Base-by-base conservation (phyloP, 345 rosid species). In the Turnera subulata region DNA sequence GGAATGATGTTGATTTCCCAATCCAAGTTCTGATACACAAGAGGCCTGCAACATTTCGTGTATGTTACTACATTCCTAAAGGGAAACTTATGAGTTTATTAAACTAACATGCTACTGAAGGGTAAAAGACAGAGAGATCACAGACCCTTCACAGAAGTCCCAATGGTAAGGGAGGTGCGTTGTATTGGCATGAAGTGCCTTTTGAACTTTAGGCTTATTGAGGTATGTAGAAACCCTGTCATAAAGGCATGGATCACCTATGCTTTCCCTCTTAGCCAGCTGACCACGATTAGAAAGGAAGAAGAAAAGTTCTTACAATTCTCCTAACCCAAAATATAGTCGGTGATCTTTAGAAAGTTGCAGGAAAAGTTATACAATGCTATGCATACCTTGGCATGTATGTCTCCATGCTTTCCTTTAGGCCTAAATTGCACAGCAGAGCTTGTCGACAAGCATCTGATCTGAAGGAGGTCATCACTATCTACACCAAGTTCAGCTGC, bases 171-270 rank as follows among this genome's bases (percentile, higher is more conserved):
- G 78, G 20, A 70, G 61, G 61, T 64, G 58, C 49, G 78, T 79
- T 50, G 67, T 66, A 62, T 73, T 76, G 61, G 80, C 80, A 62
- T 70, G 60, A 50, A 79, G 67, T 44, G 81, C 81, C 65, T 65
- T 56, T 35, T 67, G 76, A 55, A 67, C 78, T 61, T 67, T 43
- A 17, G 76, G 80, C 8, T 18, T 57, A 46, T 75, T 75, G 16
- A 75, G 69, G 54, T 69, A 72, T 11, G 52, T 39, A 11, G 22
- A 57, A 32, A 69, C 63, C 61, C 69, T 48, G 18, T 54, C 71
- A 38, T 0, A 6, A 46, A 71, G 53, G 66, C 83, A 75, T 21
- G 73, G 73, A 54, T 72, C 75, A 25, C 57, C 74, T 1, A 20
- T 6, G 2, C 7, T 53, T 43, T 35, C 22, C 19, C 64, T 57